A percentile compares a stretch with the other conserved stretches of the same genome.
Conservation (phyloP, 116 monocot species). For the Posidonia oceanica region DNA sequence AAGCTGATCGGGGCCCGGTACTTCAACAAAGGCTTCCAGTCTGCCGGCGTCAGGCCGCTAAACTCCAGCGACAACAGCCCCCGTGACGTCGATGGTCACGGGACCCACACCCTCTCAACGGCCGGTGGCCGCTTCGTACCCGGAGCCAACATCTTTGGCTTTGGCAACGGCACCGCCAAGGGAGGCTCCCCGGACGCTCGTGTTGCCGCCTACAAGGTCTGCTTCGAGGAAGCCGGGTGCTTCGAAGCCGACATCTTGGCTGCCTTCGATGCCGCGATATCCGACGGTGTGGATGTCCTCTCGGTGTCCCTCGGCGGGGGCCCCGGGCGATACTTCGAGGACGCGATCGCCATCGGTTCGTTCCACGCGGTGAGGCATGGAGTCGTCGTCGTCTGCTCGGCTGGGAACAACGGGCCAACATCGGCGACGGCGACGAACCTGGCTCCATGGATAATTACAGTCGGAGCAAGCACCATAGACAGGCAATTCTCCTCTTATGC, state of each 20-base stretch:
- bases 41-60: background rate
- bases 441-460: conserved; percentile 35
- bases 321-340: background rate
- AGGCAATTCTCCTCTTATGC: conserved; percentile 13
- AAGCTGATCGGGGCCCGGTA: conserved; percentile 76
- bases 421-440: conserved; percentile 9
- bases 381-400: conserved; percentile 17
- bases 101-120: conserved; percentile 78
- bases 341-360: conserved; percentile 24
- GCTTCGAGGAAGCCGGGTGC: conserved; percentile 35
- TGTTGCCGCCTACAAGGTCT: conserved; percentile 71
- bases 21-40: conserved; percentile 48
- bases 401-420: conserved; percentile 16
- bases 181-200: conserved; percentile 68
- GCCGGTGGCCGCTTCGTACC: conserved; percentile 53
- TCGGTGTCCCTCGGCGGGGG: conserved; percentile 66
- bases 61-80: conserved; percentile 21
- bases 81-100: conserved; percentile 57
- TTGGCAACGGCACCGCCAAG: conserved; percentile 59
- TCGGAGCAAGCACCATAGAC: conserved; percentile 26
- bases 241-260: conserved; percentile 53
- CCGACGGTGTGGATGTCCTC: conserved; percentile 72
- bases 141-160: conserved; percentile 44
- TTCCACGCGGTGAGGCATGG: conserved; percentile 30
- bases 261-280: conserved; percentile 56